phyloP scores from a whole-genome alignment of 306 rosid species.

The Canavalia ensiformis region DNA sequence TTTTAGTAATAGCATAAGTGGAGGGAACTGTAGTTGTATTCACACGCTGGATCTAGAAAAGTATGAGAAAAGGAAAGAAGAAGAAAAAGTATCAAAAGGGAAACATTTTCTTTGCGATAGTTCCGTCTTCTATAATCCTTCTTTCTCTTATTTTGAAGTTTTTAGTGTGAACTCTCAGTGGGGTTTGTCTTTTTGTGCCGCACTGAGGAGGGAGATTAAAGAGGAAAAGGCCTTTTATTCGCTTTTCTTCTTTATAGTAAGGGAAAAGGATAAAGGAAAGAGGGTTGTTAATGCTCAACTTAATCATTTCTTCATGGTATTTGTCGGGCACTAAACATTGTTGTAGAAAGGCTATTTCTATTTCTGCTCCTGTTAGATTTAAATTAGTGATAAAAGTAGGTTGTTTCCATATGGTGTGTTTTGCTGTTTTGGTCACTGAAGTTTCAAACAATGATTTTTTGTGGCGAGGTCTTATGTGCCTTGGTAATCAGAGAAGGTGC shows the following conservation, averaged over 20 bases:
- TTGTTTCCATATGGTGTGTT: constrained; percentile 41
- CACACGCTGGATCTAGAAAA: constrained; percentile 71
- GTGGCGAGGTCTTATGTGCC: constrained; percentile 29
- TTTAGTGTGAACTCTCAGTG: constrained; percentile 50
- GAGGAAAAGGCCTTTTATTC: constrained; percentile 50
- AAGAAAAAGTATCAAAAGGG: constrained; percentile 46
- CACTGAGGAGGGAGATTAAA: constrained; percentile 56
- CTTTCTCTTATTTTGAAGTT: constrained; percentile 43
- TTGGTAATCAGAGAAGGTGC: constrained; percentile 42
- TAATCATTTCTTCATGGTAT: constrained; percentile 47
- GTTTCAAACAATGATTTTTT: constrained; percentile 27
- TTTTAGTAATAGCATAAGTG: constrained; percentile 44
- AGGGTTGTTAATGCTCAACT: constrained; percentile 49
- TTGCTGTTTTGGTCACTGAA: constrained; percentile 45
- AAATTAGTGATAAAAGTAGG: constrained; percentile 37
- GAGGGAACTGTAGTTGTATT: constrained; percentile 66
- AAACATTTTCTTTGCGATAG: constrained; percentile 48
- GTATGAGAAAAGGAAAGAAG: constrained; percentile 46
- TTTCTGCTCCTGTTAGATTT: constrained; percentile 48
- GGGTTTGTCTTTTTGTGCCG: constrained; percentile 60
- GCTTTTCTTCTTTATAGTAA: constrained; percentile 45
- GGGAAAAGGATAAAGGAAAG: constrained; percentile 35
- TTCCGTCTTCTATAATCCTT: constrained; percentile 73
- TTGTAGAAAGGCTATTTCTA: constrained; percentile 47
- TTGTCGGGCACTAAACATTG: constrained; percentile 48